These are phyloP conservation scores for Xylaria sp. DNA, from an alignment of 2,329 filamentous ascomycete genomes.

Conservation along the genomic window DNA sequence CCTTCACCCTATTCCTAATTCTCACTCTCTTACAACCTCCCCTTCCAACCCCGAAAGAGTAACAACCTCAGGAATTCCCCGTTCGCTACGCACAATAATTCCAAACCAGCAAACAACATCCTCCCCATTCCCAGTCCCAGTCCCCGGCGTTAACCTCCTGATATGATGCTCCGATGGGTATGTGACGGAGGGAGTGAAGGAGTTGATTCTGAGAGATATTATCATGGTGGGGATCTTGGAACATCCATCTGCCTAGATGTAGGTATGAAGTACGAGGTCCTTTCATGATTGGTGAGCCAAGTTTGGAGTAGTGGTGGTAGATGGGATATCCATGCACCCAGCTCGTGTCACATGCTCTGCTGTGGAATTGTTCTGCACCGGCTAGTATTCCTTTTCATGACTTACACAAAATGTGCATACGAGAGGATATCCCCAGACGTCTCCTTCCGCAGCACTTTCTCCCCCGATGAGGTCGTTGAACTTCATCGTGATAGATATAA, in stretches of 20 bases:
- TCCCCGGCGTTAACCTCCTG: slow-evolving; percentile 62
- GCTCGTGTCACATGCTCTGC: not conserved
- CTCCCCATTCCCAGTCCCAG: no score
- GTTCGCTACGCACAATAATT: slow-evolving; percentile 56
- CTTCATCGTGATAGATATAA: no score
- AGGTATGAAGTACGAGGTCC: no score
- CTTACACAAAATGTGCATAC: no score
- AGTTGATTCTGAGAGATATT: no score
- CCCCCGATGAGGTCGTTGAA: no score
- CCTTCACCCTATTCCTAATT: no score
- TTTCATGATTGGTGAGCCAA: slow-evolving; percentile 4
- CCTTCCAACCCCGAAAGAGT: slow-evolving; percentile 55
- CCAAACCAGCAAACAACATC: slow-evolving; percentile 61
- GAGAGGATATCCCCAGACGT: no score
- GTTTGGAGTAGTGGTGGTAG: not conserved
- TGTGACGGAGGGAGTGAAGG: not conserved
- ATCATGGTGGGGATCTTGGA: not conserved
- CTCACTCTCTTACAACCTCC: slow-evolving; percentile 25
- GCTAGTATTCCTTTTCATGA: no score
- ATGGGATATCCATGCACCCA: not conserved
- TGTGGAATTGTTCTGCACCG: no score
- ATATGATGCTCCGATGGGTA: slow-evolving; percentile 41
- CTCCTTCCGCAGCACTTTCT: no score
- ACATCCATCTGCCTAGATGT: no score
- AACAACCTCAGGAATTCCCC: slow-evolving; percentile 54